Evolutionary conservation across 768 basidiomycete genomes (phyloP).

Genomic region (Leccinum barrowsii): DNA sequence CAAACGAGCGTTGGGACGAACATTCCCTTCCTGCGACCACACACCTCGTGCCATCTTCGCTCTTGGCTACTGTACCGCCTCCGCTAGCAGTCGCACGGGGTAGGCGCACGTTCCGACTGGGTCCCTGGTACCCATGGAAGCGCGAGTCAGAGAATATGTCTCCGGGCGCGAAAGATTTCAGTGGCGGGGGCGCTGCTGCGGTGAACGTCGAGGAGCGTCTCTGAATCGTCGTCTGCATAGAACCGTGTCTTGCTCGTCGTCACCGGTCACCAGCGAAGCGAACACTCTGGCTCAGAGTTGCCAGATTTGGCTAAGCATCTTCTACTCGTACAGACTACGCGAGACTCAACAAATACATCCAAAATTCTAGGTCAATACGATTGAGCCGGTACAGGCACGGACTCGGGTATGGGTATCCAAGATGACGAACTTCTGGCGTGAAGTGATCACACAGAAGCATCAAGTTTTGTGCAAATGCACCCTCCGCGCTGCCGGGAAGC

Average conservation of each 20-base stretch:
- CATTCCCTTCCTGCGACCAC: slow-evolving; percentile 81
- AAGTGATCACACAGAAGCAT: neutral
- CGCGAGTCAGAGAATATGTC: slow-evolving; percentile 43
- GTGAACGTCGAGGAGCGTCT: slow-evolving; percentile 28
- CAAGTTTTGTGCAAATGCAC: neutral
- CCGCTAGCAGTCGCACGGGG: slow-evolving; percentile 57
- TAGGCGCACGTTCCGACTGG: slow-evolving; percentile 53
- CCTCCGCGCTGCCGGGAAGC: neutral
- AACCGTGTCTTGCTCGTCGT: neutral
- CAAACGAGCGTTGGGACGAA: slow-evolving; percentile 30
- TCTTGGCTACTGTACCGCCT: slow-evolving; percentile 64
- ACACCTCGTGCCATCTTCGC: slow-evolving; percentile 62
- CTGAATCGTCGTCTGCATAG: slow-evolving; percentile 25
- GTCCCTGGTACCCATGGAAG: slow-evolving; percentile 41
- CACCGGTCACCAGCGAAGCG: neutral
- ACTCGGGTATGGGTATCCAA: neutral
- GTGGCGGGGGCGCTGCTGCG: neutral
- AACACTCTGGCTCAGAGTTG: neutral
- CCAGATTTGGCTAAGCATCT: slow-evolving; percentile 5
- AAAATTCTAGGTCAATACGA: neutral
- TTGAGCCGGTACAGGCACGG: neutral
- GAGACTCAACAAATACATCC: neutral
- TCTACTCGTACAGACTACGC: neutral
- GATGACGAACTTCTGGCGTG: neutral
- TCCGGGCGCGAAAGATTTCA: slow-evolving; percentile 5